Evolutionary conservation across 768 basidiomycete species (phyloP), one percentile per base, ranked within the genome.

Genomic region (Gymnopilus dilepis): DNA sequence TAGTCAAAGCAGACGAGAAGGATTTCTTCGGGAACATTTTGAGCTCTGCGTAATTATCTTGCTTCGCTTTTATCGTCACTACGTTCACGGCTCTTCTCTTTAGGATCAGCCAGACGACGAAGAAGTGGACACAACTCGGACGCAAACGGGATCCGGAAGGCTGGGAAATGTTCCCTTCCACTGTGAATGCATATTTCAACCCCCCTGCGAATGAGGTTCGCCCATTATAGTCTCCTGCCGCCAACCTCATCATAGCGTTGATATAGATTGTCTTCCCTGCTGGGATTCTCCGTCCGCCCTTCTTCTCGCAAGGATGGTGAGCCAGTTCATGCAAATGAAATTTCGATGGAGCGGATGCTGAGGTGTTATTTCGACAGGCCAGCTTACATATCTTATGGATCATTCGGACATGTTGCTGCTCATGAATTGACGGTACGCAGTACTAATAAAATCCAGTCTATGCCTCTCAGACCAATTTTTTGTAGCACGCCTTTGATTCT

Each of bases 261-360:
- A 38, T 12, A 26, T 30, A 93, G 89, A 95, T 96, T 54, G 93
- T 95, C 21, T 98, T 99, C 79, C 96, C 97, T 8, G 97, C 97
- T 21, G 97, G 97, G 24, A 95, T 99, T 68, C 77, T 99, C 17
- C 94, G 90, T 64, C 89, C 93, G 1, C 96, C 96, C 0, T 98
- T 95, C 84, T 98, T 95, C 80, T 85, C 84, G 4, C 79, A 84
- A 55, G 80, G 86, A 58, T 97, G 94, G 91, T 91, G 61, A 38
- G 82, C 60, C 19, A 31, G 34, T 48, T 42, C 19, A 40, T 45
- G 21, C 24, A 11, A 33, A 26, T 24, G n/a, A n/a, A n/a, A n/a
- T 54, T 42, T 51, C 9, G 28, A 4, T 19, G 47, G 26, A 50
- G 5, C 12, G n/a, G 54, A 50, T 13, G 12, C 45, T 48, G 24